Conservation (phyloP, 805 yeast genomes). For the Teunomyces lycoperdinae region DNA sequence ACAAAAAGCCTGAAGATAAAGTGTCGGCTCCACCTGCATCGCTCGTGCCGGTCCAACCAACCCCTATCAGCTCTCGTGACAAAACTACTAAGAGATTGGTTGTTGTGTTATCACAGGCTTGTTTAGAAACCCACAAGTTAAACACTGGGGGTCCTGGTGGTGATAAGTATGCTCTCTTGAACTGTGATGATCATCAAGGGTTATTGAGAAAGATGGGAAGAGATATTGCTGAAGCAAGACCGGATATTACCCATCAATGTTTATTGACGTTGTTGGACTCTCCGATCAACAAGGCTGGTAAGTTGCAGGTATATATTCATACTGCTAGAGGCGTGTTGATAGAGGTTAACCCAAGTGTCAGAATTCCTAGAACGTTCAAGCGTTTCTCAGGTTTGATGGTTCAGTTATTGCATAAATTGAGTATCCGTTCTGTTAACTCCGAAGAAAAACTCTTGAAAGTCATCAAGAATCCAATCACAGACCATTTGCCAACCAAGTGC, state of each 20-base stretch:
- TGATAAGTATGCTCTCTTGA: constrained; percentile 88
- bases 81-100: constrained; percentile 82
- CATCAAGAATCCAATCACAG: constrained; percentile 95
- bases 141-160: constrained; percentile 71
- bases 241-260: constrained; percentile 99
- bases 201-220: constrained; percentile 92
- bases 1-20: constrained; percentile 11
- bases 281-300: constrained; percentile 98
- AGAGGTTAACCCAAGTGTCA: constrained; percentile 93
- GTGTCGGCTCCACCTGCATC: constrained; percentile 50
- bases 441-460: constrained; percentile 93
- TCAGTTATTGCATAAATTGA: constrained; percentile 85
- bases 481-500: constrained; percentile 94
- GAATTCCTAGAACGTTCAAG: constrained; percentile 97
- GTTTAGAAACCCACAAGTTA: constrained; percentile 91
- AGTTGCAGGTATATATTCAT: constrained; percentile 91
- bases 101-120: constrained; percentile 95
- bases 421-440: constrained; percentile 91
- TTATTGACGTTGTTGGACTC: constrained; percentile 89
- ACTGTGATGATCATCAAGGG: constrained; percentile 99
- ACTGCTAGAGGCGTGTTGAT: constrained; percentile 92
- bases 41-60: constrained; percentile 84
- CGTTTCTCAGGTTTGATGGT: constrained; percentile 98
- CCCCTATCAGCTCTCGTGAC: constrained; percentile 77
- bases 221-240: constrained; percentile 96